A percentile compares a stretch with the other conserved stretches of the same genome.
Conservation (phyloP, 2,329 filamentous ascomycete genomes). For the Zalaria sp. region DNA sequence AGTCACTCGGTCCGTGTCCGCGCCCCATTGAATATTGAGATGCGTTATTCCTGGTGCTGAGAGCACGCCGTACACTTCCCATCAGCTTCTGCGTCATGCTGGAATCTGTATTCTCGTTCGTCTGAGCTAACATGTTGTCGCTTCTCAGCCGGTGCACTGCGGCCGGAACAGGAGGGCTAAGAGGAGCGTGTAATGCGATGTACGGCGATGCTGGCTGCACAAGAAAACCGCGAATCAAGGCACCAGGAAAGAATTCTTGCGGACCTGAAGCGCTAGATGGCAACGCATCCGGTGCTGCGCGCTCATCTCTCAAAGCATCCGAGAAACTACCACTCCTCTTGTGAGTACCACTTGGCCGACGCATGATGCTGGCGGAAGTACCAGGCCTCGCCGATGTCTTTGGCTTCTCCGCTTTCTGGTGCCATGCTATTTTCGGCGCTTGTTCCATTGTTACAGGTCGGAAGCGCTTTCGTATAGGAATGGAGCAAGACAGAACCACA, state of each 20-base stretch:
- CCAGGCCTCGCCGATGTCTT: conserved; percentile 4
- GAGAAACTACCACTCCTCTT: conserved; percentile 80
- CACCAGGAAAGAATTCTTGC: conserved; percentile 50
- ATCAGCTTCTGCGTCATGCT: conserved; percentile 2
- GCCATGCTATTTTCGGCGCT: background rate
- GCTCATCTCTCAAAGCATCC: conserved; percentile 63
- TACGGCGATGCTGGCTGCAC: conserved; percentile 72
- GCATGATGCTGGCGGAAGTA: conserved; percentile 3
- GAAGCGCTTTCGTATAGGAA: conserved; percentile 29
- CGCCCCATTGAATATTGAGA: too few species aligned
- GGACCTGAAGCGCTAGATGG: conserved; percentile 15
- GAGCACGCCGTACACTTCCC: conserved; percentile 44
- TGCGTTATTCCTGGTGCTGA: conserved; percentile 40
- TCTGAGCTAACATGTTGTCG: background rate
- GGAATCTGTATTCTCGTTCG: background rate
- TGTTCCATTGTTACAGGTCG: background rate
- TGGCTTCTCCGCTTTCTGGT: background rate
- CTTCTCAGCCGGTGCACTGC: background rate
- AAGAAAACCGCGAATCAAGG: conserved; percentile 73
- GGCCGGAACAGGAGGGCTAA: conserved; percentile 29
- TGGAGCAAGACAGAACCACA: conserved; percentile 32
- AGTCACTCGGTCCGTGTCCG: too few species aligned
- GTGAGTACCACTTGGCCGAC: conserved; percentile 38
- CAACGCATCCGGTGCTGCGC: conserved; percentile 23
- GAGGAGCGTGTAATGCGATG: conserved; percentile 41